Conservation (phyloP, 257 asterid species). For the Plectranthus barbatus region DNA sequence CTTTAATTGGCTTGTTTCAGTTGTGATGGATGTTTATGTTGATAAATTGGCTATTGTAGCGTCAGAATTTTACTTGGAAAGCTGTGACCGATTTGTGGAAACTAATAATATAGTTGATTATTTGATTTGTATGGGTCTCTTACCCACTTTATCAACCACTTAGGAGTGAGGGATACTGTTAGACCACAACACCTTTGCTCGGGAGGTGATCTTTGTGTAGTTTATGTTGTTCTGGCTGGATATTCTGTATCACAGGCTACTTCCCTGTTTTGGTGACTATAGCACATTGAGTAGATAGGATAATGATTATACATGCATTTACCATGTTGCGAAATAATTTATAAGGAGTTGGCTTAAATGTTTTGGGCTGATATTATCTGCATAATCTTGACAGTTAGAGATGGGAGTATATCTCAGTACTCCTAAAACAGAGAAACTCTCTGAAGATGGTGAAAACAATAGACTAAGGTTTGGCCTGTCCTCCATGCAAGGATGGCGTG, state of each 20-base stretch:
- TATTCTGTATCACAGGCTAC: not conserved
- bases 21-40: not conserved
- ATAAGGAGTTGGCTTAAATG: not conserved
- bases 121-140: no score
- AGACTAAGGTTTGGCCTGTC: slow-evolving; percentile 72
- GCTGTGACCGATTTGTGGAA: not conserved
- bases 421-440: slow-evolving; percentile 79
- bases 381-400: slow-evolving; percentile 36
- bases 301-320: not conserved
- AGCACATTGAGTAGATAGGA: not conserved
- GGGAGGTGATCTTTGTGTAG: not conserved
- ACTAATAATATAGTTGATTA: not conserved
- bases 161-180: no score
- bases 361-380: not conserved
- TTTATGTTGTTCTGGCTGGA: not conserved
- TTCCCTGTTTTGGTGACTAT: not conserved
- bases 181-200: no score
- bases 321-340: not conserved
- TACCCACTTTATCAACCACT: no score
- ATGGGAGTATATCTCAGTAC: slow-evolving; percentile 92
- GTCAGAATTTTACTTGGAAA: not conserved
- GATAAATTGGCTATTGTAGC: not conserved
- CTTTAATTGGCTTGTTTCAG: not conserved
- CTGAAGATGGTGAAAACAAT: slow-evolving; percentile 77
- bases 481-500: slow-evolving; percentile 99